phyloP scores from a whole-genome alignment of 495 filamentous ascomycete genomes.

The Pseudomonodictys pantanalensis region DNA sequence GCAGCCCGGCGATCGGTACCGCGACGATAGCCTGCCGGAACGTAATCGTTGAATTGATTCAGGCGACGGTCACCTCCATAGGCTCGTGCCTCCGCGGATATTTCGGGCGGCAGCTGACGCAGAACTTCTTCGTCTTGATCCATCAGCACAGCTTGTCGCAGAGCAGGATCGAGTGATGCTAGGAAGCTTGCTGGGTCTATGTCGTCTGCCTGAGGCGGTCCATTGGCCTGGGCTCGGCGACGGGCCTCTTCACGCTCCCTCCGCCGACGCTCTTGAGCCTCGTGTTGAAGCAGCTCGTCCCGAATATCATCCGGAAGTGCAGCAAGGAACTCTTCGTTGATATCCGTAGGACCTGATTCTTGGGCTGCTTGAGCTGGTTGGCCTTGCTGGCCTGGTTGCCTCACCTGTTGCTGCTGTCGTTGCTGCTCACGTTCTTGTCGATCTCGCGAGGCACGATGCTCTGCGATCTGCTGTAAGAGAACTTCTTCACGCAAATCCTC shows the following conservation, averaged over 20 bases:
- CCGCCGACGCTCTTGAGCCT: slow-evolving; percentile 82
- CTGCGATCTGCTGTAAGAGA: slow-evolving; percentile 78
- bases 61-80: slow-evolving; percentile 58
- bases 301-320: slow-evolving; percentile 88
- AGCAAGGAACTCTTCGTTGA: slow-evolving; percentile 90
- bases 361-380: too few relatives aligned
- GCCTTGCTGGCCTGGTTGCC: slow-evolving; percentile 67
- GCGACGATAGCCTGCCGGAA: slow-evolving; percentile 43
- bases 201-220: slow-evolving; percentile 64
- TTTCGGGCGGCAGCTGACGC: slow-evolving; percentile 76
- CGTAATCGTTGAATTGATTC: slow-evolving; percentile 58
- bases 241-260: slow-evolving; percentile 77
- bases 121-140: slow-evolving; percentile 90
- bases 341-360: slow-evolving; percentile 81
- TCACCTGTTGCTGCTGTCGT: slow-evolving; percentile 38
- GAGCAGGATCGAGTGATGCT: slow-evolving; percentile 78
- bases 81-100: slow-evolving; percentile 80
- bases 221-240: slow-evolving; percentile 52
- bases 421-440: slow-evolving; percentile 37
- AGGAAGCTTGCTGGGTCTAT: slow-evolving; percentile 94
- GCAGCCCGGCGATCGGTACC: slow-evolving; percentile 18
- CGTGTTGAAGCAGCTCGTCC: slow-evolving; percentile 83
- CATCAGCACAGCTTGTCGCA: slow-evolving; percentile 81
- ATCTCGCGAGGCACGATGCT: slow-evolving; percentile 53
- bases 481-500: slow-evolving; percentile 96